phyloP scores from a whole-genome alignment of 2,329 filamentous ascomycete genomes.

The Elsinoe arachidis region DNA sequence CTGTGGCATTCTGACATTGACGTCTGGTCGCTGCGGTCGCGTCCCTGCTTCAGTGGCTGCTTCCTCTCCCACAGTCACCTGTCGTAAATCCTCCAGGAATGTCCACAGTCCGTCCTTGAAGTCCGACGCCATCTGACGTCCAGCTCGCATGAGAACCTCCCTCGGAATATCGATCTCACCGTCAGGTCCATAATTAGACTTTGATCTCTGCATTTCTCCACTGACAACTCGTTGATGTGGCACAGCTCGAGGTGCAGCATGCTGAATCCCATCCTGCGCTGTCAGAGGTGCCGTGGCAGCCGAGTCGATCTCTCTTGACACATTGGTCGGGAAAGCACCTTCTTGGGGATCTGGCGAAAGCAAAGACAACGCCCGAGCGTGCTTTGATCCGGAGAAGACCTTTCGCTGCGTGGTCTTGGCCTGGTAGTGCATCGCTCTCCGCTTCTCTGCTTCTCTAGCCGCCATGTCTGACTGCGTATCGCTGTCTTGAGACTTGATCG shows the following conservation, averaged over 20 bases:
- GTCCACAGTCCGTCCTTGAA: slow-evolving; percentile 85
- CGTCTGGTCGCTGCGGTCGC: slow-evolving; percentile 11
- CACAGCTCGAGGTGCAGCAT: slow-evolving; percentile 1
- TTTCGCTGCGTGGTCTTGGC: slow-evolving; percentile 41
- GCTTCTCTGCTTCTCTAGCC: slow-evolving; percentile 52
- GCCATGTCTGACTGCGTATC: slow-evolving; percentile 18
- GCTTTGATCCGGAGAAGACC: slow-evolving; percentile 52
- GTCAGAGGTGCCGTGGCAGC: not conserved
- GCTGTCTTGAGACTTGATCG: slow-evolving; percentile 28
- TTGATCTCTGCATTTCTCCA: slow-evolving; percentile 12
- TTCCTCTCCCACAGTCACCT: slow-evolving; percentile 94
- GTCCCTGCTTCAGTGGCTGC: slow-evolving; percentile 31
- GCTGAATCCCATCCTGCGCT: slow-evolving; percentile 5
- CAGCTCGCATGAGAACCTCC: slow-evolving; percentile 46
- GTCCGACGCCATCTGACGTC: slow-evolving; percentile 78
- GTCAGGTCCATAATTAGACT: slow-evolving; percentile 21
- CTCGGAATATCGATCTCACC: slow-evolving; percentile 30
- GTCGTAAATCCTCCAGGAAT: slow-evolving; percentile 89
- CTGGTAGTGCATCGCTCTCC: slow-evolving; percentile 10
- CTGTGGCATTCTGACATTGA: slow-evolving; percentile 10
- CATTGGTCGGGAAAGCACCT: not conserved
- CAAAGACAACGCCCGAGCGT: slow-evolving; percentile 36
- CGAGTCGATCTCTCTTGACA: not conserved
- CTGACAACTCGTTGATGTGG: slow-evolving; percentile 12
- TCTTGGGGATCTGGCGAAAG: slow-evolving; percentile 7